Evolutionary conservation across 2,329 filamentous ascomycete genomes (phyloP).

Genomic region (Botryosphaeria dothidea): DNA sequence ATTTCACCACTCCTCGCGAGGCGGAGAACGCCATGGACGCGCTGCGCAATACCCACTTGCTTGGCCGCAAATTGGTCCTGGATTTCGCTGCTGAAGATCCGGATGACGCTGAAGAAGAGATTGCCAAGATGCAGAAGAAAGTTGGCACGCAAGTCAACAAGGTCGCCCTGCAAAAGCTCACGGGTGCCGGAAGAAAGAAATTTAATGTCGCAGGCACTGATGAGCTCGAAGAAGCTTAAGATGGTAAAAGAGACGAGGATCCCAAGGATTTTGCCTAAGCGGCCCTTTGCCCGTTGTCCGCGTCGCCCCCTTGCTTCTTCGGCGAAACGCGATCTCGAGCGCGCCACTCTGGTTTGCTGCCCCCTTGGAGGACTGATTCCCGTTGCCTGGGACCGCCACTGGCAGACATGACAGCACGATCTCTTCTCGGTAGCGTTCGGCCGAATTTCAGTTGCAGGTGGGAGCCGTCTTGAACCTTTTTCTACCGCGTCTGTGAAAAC

Average conservation of each 20-base stretch:
- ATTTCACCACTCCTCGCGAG: slow-evolving; percentile 89
- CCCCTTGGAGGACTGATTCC: slow-evolving; percentile 17
- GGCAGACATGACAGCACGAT: slow-evolving; percentile 17
- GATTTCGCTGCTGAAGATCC: slow-evolving; percentile 89
- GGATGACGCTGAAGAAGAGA: slow-evolving; percentile 91
- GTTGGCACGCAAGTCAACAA: slow-evolving; percentile 87
- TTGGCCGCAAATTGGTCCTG: slow-evolving; percentile 85
- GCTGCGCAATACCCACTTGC: slow-evolving; percentile 86
- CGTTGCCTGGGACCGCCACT: slow-evolving; percentile 13
- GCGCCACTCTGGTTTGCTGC: slow-evolving; percentile 20
- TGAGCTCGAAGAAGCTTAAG: slow-evolving; percentile 49
- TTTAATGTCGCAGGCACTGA: slow-evolving; percentile 77
- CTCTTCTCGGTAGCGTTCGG: slow-evolving; percentile 12
- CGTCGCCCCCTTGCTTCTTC: slow-evolving; percentile 18
- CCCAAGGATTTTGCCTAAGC: slow-evolving; percentile 10
- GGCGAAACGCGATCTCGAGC: slow-evolving; percentile 20
- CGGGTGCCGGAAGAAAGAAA: slow-evolving; percentile 79
- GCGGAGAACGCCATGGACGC: slow-evolving; percentile 89
- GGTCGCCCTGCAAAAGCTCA: slow-evolving; percentile 85
- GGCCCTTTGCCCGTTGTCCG: slow-evolving; percentile 14
- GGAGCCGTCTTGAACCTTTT: slow-evolving; percentile 10
- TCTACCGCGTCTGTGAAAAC: slow-evolving; percentile 18
- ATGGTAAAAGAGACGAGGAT: slow-evolving; percentile 14
- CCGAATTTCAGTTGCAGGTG: slow-evolving; percentile 17
- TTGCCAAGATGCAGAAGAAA: slow-evolving; percentile 96